phyloP scores from a whole-genome alignment of 345 rosid genomes.

The Aethionema arabicum region DNA sequence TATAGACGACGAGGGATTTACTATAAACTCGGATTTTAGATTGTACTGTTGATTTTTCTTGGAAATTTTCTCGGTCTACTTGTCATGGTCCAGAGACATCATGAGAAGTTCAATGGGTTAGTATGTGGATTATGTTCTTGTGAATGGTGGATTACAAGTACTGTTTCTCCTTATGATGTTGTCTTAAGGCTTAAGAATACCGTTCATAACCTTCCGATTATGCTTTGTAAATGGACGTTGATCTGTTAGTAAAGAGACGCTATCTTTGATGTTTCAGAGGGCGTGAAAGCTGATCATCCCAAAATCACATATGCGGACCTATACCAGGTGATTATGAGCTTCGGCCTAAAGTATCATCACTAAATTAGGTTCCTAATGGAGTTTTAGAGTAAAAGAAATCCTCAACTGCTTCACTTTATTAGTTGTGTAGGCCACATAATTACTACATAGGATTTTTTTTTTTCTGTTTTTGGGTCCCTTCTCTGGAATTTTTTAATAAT shows the following conservation, averaged over 20 bases:
- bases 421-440: neutral
- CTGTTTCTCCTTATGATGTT: neutral
- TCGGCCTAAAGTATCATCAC: neutral
- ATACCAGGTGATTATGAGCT: slow-evolving; percentile 34
- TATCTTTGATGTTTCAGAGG: slow-evolving; percentile 52
- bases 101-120: neutral
- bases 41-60: neutral
- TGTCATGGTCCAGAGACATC: neutral
- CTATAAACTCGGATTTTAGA: neutral
- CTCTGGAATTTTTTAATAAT: neutral
- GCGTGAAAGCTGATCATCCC: slow-evolving; percentile 73
- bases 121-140: neutral
- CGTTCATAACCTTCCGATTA: neutral
- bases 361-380: neutral
- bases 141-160: neutral
- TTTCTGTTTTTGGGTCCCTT: neutral
- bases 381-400: neutral
- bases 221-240: slow-evolving; percentile 10
- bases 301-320: slow-evolving; percentile 78
- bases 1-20: neutral
- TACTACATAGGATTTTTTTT: neutral
- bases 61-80: neutral
- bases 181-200: neutral
- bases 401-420: neutral
- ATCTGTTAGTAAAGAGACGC: slow-evolving; percentile 8